Base-by-base conservation (phyloP, 1,139 yeast species). In the Geotrichum cucujoidarum region DNA sequence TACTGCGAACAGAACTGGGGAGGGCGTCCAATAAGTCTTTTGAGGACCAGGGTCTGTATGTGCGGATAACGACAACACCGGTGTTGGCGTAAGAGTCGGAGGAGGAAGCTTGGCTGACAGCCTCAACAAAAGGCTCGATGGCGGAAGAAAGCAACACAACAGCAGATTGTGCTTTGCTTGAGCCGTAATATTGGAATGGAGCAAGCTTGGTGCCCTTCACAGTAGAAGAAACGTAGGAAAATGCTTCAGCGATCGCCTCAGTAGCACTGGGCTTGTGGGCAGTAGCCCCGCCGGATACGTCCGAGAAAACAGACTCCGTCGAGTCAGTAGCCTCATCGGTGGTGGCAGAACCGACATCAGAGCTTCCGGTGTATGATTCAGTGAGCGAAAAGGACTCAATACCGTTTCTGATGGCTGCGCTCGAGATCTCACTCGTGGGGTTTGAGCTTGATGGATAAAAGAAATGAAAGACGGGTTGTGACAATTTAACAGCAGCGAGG, bases 21-120 rank as follows among this genome's bases (percentile, higher is more conserved):
- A 87, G 61, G 1, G 69, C 60, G 2, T 71, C 60, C 45, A 82
- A 69, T 38, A 88, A 70, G 17, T 69, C 65, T 13, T 67, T 65
- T 47, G 82, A 67, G 53, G 75, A 70, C 70, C 88, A 85, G 13
- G 96, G 96, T 59, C 84, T 75, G 68, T 83, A 83, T 25, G 78
- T 75, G 37, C 83, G 78, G 43, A 86, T 71, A 5, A 79, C 70
- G 34, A 84, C 67, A 36, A 85, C 61, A 25, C 82, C 77, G 13
- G 74, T 71, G 39, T 71, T 66, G 44, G 67, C 61, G 21, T 73
- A 65, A 34, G 71, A 62, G 32, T 58, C 58, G 14, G 53, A 40
- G 41, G 53, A 40, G 22, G 54, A 39, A 11, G 61, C 55, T 43
- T 57, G 57, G 30, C 47, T 33, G 36, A 63, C 50, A n/a, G 76